Percentiles rank a stretch among this genome's conserved stretches.
These are phyloP conservation scores for Saccharomycopsis microspora DNA, from an alignment of 805 yeast genomes.

Conservation along the genomic window DNA sequence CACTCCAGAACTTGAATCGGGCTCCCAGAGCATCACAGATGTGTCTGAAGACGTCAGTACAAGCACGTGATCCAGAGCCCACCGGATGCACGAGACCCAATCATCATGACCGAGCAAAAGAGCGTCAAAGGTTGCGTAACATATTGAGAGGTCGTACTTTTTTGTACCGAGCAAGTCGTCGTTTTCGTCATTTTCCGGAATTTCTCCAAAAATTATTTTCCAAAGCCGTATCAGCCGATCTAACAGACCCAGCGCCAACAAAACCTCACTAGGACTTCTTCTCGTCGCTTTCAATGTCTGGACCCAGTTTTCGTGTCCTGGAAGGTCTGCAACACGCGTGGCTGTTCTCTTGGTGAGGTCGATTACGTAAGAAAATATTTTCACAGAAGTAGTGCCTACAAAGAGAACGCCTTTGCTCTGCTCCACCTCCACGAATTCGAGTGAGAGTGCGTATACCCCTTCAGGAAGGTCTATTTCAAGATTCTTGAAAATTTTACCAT, in stretches of 20 bases:
- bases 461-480: conserved; percentile 21
- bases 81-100: conserved; percentile 78
- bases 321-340: conserved; percentile 25
- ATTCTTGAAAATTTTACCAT: conserved; percentile 17
- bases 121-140: conserved; percentile 76
- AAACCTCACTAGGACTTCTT: conserved; percentile 36
- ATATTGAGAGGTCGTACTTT: conserved; percentile 48
- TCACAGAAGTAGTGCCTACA: conserved; percentile 58
- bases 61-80: conserved; percentile 51
- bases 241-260: conserved; percentile 85
- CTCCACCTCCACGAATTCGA: conserved; percentile 1
- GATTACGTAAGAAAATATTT: conserved; percentile 45
- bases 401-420: conserved; percentile 37
- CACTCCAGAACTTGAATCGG: conserved; percentile 74
- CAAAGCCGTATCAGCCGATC: conserved; percentile 88
- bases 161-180: conserved; percentile 57
- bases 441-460: conserved; percentile 40
- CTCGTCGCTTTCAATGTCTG: conserved; percentile 42
- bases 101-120: conserved; percentile 97
- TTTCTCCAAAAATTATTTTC: conserved; percentile 54
- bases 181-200: conserved; percentile 29
- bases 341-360: conserved; percentile 28
- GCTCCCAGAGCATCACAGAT: conserved; percentile 87
- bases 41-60: conserved; percentile 89
- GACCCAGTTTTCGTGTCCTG: conserved; percentile 97